Evolutionary conservation across 2,329 filamentous ascomycete species (phyloP).

Genomic region (Setomelanomma holmii): DNA sequence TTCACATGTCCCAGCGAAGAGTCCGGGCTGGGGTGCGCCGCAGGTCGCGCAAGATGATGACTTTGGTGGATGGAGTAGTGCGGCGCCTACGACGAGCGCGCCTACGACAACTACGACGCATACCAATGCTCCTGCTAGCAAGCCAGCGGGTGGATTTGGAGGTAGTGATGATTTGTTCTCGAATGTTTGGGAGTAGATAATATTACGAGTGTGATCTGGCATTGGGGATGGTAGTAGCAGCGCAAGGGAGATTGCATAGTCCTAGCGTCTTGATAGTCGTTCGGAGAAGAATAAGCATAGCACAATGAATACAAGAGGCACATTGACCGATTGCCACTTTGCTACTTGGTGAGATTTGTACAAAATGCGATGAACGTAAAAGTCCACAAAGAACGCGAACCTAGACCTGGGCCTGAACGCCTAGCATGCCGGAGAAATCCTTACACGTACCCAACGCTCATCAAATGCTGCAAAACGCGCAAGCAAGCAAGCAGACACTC

Average conservation of each 20-base stretch:
- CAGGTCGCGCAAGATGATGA: slow-evolving; percentile 86
- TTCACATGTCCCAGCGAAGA: slow-evolving; percentile 53
- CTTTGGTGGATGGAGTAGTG: slow-evolving; percentile 93
- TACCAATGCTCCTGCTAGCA: slow-evolving; percentile 33
- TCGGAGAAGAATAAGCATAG: neutral
- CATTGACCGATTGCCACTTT: too few relatives aligned
- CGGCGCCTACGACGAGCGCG: slow-evolving; percentile 65
- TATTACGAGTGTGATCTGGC: too few relatives aligned
- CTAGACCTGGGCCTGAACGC: too few relatives aligned
- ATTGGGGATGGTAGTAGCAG: too few relatives aligned
- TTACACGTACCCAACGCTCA: too few relatives aligned
- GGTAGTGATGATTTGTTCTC: slow-evolving; percentile 84
- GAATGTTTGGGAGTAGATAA: slow-evolving; percentile 84
- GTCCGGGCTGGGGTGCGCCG: slow-evolving; percentile 63
- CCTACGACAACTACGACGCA: slow-evolving; percentile 45
- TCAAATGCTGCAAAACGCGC: too few relatives aligned
- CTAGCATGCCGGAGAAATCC: too few relatives aligned
- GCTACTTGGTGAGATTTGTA: too few relatives aligned
- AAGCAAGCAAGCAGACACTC: too few relatives aligned
- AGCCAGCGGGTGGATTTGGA: slow-evolving; percentile 63
- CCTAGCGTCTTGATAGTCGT: neutral
- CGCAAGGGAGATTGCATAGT: neutral
- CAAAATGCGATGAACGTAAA: too few relatives aligned
- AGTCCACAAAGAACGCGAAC: too few relatives aligned
- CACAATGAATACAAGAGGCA: neutral